These are phyloP conservation scores for Alternaria alternata DNA, from an alignment of 2,329 filamentous ascomycete genomes.

Conservation along the genomic window DNA sequence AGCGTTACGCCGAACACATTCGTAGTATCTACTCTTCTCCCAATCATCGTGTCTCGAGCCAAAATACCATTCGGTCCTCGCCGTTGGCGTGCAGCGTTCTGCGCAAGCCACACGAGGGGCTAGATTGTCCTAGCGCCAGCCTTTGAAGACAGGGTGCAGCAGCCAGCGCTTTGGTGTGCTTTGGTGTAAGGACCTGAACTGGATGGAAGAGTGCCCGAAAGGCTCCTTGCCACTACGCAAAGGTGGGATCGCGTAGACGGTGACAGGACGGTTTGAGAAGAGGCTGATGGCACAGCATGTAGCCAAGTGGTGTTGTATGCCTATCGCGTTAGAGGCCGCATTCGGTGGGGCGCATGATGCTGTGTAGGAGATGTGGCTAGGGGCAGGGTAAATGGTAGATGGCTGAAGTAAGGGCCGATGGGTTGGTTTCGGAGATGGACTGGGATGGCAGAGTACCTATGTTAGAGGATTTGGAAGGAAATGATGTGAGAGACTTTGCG, in stretches of 20 bases:
- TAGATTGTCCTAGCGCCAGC: constrained; percentile 28
- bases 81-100: constrained; percentile 21
- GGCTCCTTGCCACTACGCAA: not conserved
- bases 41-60: constrained; percentile 7
- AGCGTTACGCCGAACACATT: not conserved
- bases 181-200: not conserved
- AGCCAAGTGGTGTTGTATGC: constrained; percentile 1
- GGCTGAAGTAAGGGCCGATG: not conserved
- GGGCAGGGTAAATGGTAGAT: not conserved
- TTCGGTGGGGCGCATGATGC: not conserved
- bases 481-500: not conserved
- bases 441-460: not conserved
- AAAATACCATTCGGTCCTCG: constrained; percentile 19
- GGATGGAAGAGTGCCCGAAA: not conserved
- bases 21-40: not conserved
- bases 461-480: not conserved
- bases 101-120: constrained; percentile 43
- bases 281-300: not conserved
- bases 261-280: not conserved
- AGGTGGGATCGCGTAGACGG: constrained; percentile 3
- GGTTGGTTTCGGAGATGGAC: not conserved
- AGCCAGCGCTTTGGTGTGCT: not conserved
- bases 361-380: not conserved
- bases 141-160: not conserved
- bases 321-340: not conserved